Base-by-base conservation (phyloP, 1,284 basidiomycete species). In the Vanrija pseudolonga region DNA sequence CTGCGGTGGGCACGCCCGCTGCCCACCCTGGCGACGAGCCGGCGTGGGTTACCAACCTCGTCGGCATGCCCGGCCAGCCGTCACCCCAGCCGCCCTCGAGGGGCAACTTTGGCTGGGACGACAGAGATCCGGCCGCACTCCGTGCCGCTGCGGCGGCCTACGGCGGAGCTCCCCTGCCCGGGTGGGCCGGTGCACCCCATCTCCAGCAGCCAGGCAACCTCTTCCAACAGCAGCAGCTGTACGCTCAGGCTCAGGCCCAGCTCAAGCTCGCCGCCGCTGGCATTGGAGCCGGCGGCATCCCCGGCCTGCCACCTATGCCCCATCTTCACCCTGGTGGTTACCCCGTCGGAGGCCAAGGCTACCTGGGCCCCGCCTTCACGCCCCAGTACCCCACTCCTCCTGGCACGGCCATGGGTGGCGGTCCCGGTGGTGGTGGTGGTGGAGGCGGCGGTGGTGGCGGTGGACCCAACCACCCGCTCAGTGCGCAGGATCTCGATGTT, bases 401-500 rank as follows among this genome's bases (percentile, higher is more conserved):
- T 3, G 22, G 50, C 8, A 20, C 20, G 8, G 28, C 40, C 22
- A 11, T n/a, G 18, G n/a, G 19, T 7, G 39, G 39, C n/a, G 39
- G 15, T 14, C 6, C 6, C 6, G 15, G 12, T 5, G 37, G 37
- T 38, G 37, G n/a, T 19, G 39, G 39, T 20, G 39, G 39, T 40
- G 39, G n/a, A 3, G 32, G 32, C 32, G 32, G 32, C 32, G 39
- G 32, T 12, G 32, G 32, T 14, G 32, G 32, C 32, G 39, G 32
- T 32, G 32, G 32, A 12, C 32, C 32, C 32, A 32, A 32, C 32
- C 32, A 32, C 14, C 32, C 52, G n/a, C 47, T 60, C 14, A 49
- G 51, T 17, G 58, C 55, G 12, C 65, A 69, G 49, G 66, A 73
- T 43, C 60, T 91, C 56, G 91, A 94, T 67, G 85, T 95, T n/a